phyloP scores from a whole-genome alignment of 2,329 filamentous ascomycete genomes.

The Rosellinia necatrix region DNA sequence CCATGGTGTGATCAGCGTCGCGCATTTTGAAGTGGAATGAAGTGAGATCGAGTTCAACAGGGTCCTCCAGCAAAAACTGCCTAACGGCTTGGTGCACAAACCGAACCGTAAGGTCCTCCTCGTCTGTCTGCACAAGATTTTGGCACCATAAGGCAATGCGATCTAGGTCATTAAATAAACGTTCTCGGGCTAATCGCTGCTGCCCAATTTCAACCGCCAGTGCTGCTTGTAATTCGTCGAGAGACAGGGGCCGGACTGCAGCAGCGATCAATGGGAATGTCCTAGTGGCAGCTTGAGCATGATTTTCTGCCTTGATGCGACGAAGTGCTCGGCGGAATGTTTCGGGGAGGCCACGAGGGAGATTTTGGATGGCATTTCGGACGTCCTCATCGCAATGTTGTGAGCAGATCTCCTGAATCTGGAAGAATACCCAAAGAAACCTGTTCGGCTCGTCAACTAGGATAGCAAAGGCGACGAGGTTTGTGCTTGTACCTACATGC shows the following conservation, averaged over 20 bases:
- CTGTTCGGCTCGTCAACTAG: too few relatives aligned
- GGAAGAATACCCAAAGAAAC: conserved; percentile 31
- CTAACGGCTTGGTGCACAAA: conserved; percentile 36
- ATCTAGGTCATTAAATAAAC: conserved; percentile 36
- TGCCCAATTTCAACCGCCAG: conserved; percentile 43
- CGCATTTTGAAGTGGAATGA: too few relatives aligned
- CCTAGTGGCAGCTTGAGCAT: conserved; percentile 23
- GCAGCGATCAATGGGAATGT: conserved; percentile 42
- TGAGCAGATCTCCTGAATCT: conserved; percentile 26
- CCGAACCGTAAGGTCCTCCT: conserved; percentile 25
- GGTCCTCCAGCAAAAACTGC: conserved; percentile 35
- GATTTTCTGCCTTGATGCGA: not conserved
- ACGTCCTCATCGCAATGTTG: conserved; percentile 32
- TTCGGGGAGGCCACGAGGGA: conserved; percentile 40
- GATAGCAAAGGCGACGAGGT: too few relatives aligned
- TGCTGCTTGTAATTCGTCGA: conserved; percentile 46
- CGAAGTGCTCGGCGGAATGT: conserved; percentile 35
- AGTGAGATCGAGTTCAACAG: conserved; percentile 20
- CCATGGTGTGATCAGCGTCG: too few relatives aligned
- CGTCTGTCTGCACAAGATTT: conserved; percentile 30
- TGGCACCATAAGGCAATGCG: conserved; percentile 25
- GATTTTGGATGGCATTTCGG: conserved; percentile 33
- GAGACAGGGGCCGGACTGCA: conserved; percentile 40
- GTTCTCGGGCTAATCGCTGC: conserved; percentile 31
- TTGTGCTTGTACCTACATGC: not conserved